A percentile compares a stretch with the other conserved stretches of the same genome.
phyloP scores from a whole-genome alignment of 768 basidiomycete species.

The Tylopilus rubrobrunneus region DNA sequence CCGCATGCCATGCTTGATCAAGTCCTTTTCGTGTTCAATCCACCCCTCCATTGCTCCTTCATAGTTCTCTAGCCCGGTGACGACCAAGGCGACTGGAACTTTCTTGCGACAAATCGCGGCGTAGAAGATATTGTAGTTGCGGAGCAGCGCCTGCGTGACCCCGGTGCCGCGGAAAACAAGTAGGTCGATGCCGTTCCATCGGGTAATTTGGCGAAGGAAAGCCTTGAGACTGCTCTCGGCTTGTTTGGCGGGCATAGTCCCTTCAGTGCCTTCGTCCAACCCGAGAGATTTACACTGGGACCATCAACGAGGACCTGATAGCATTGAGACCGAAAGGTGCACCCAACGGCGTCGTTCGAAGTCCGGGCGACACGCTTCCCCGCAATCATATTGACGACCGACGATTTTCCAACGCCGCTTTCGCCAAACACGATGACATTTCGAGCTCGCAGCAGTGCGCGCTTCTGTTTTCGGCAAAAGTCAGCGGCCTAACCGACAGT shows the following conservation, averaged over 20 bases:
- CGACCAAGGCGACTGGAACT: conserved; percentile 31
- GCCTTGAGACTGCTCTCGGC: conserved; percentile 26
- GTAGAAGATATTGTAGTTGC: conserved; percentile 31
- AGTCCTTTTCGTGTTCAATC: conserved; percentile 29
- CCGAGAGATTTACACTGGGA: conserved; percentile 23
- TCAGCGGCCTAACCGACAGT: not conserved
- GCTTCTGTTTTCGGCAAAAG: conserved; percentile 7
- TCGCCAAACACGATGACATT: conserved; percentile 43
- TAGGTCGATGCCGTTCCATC: conserved; percentile 25
- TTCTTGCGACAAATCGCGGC: conserved; percentile 28
- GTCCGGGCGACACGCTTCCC: conserved; percentile 23
- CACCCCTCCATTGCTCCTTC: conserved; percentile 34
- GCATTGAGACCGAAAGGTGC: conserved; percentile 28
- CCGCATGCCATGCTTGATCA: conserved; percentile 31
- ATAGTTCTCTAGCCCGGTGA: conserved; percentile 35
- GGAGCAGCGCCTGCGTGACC: conserved; percentile 22
- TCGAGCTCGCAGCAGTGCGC: conserved; percentile 4
- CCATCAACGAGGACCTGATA: conserved; percentile 24
- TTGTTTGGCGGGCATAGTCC: conserved; percentile 22
- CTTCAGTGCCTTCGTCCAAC: conserved; percentile 30
- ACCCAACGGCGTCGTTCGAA: conserved; percentile 31
- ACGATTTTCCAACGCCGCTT: conserved; percentile 39
- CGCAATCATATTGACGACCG: conserved; percentile 38
- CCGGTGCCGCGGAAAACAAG: conserved; percentile 34
- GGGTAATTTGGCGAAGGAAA: conserved; percentile 32